These are phyloP conservation scores for Urochloa ruziziensis DNA, from an alignment of 176 grass and related monocot genomes.

Conservation along the genomic window DNA sequence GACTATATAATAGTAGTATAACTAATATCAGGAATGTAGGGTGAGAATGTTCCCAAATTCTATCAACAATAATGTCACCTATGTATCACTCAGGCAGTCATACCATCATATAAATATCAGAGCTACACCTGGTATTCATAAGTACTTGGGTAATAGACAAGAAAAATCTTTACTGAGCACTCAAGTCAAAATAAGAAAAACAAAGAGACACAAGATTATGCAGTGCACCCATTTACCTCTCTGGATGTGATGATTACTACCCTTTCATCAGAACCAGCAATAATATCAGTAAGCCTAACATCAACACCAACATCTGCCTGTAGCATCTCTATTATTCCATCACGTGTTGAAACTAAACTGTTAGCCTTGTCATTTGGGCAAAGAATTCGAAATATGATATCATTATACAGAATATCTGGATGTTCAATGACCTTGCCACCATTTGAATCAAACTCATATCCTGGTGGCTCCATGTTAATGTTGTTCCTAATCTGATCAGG, in stretches of 20 bases:
- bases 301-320: constrained; percentile 84
- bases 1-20: background rate
- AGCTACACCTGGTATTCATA: background rate
- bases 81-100: background rate
- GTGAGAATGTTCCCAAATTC: background rate
- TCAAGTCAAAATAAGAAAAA: background rate
- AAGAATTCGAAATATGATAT: constrained; percentile 90
- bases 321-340: constrained; percentile 85
- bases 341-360: constrained; percentile 48
- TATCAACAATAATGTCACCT: background rate
- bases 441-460: constrained; percentile 82
- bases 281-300: constrained; percentile 71
- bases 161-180: background rate
- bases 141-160: background rate
- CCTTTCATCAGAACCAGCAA: constrained; percentile 75
- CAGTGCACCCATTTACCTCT: constrained; percentile 60
- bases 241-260: constrained; percentile 74
- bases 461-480: constrained; percentile 57
- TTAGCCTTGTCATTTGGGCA: constrained; percentile 86
- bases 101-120: background rate
- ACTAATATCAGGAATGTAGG: background rate
- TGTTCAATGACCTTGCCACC: constrained; percentile 56
- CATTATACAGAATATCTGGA: constrained; percentile 52
- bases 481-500: constrained; percentile 58
- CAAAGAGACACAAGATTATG: background rate